A percentile compares a stretch with the other conserved stretches of the same genome.
These are phyloP conservation scores for Solanum pimpinellifolium DNA, from an alignment of 257 asterid species.

Conservation along the genomic window DNA sequence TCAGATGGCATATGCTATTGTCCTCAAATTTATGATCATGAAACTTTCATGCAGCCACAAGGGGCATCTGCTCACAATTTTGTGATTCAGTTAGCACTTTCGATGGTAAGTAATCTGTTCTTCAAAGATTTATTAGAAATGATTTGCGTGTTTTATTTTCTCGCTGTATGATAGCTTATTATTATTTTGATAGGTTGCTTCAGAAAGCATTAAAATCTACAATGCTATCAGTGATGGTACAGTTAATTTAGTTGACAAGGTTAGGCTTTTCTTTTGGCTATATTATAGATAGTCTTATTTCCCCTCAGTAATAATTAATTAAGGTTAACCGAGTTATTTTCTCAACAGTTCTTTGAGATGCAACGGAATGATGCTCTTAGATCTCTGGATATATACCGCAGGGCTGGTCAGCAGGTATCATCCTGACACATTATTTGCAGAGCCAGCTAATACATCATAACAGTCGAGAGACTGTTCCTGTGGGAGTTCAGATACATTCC, in stretches of 20 bases:
- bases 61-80: slow-evolving; percentile 85
- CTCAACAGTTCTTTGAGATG: slow-evolving; percentile 92
- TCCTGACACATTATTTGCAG: neutral
- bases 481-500: neutral
- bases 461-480: neutral
- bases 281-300: neutral
- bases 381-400: slow-evolving; percentile 79
- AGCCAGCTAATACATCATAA: neutral
- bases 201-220: slow-evolving; percentile 84
- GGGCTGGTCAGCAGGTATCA: slow-evolving; percentile 87
- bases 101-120: slow-evolving; percentile 45
- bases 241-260: slow-evolving; percentile 96
- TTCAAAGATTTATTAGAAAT: neutral
- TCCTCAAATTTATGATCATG: slow-evolving; percentile 6
- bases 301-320: neutral
- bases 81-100: slow-evolving; percentile 79
- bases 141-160: neutral
- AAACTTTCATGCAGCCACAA: slow-evolving; percentile 70
- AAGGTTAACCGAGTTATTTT: slow-evolving; percentile 8
- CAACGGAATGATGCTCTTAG: slow-evolving; percentile 86
- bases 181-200: slow-evolving; percentile 55
- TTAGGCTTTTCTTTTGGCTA: slow-evolving; percentile 15
- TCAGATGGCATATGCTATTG: neutral
- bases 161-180: slow-evolving; percentile 2
- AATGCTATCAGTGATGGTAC: slow-evolving; percentile 82